A percentile compares a stretch with the other conserved stretches of the same genome.
These are phyloP conservation scores for Rhodomyrtus psidioides DNA, from an alignment of 441 rosid species.

Conservation along the genomic window DNA sequence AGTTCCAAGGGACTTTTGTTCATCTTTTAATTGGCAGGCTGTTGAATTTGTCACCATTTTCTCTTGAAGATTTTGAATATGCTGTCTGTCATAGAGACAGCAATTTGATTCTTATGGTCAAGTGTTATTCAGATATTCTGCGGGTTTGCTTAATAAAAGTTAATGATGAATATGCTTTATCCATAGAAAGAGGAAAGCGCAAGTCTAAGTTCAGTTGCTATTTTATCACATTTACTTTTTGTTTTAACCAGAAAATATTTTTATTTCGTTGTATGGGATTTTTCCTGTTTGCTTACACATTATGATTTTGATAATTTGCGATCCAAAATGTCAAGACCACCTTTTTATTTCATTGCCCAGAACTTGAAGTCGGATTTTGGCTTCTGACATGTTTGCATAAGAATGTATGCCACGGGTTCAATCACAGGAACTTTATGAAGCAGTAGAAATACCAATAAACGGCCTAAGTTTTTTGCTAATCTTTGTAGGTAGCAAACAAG, in stretches of 20 bases:
- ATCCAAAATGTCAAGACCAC: not conserved
- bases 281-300: not conserved
- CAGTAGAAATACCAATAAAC: too few species aligned
- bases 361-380: not conserved
- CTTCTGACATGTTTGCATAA: not conserved
- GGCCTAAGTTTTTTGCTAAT: too few species aligned
- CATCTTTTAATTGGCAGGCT: conserved; percentile 67
- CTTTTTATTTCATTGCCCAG: not conserved
- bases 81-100: conserved; percentile 57
- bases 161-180: conserved; percentile 29
- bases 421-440: not conserved
- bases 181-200: conserved; percentile 39
- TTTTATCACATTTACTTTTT: not conserved
- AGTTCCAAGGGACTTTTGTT: conserved; percentile 90
- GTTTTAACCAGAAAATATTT: not conserved
- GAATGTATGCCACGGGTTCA: not conserved
- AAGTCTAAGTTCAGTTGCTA: conserved; percentile 53
- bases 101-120: conserved; percentile 58
- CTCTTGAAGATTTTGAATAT: too few species aligned
- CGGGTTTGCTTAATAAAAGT: conserved; percentile 57
- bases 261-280: not conserved
- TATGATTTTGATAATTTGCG: not conserved
- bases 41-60: conserved; percentile 68
- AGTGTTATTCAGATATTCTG: conserved; percentile 77
- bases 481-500: too few species aligned